These are phyloP conservation scores for Coelastrella sp. DNA, from an alignment of 139 green algal species.

Conservation along the genomic window DNA sequence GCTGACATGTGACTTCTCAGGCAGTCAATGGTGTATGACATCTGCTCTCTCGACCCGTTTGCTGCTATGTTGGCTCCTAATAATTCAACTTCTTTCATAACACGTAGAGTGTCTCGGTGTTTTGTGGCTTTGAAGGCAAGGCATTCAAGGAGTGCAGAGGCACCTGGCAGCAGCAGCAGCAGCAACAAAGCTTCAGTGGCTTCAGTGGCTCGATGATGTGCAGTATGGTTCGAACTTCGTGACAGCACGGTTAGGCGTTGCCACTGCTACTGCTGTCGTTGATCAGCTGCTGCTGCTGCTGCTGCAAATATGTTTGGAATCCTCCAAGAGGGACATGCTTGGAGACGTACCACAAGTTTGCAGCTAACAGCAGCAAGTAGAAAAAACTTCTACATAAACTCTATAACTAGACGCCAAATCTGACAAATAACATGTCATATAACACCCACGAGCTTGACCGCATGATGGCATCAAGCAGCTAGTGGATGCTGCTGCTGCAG, in stretches of 20 bases:
- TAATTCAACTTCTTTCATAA: slow-evolving; percentile 77
- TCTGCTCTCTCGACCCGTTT: slow-evolving; percentile 84
- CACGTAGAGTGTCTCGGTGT: slow-evolving; percentile 62
- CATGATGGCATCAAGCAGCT: too few species aligned
- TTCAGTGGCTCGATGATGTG: background rate
- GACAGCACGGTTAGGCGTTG: background rate
- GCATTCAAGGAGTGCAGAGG: slow-evolving; percentile 92
- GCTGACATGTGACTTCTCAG: slow-evolving; percentile 82
- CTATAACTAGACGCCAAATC: too few species aligned
- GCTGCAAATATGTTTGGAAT: background rate
- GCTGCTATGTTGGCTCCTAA: slow-evolving; percentile 90
- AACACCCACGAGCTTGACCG: too few species aligned
- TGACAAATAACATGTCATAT: too few species aligned
- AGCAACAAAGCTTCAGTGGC: background rate
- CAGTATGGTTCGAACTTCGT: too few species aligned
- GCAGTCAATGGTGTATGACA: slow-evolving; percentile 94
- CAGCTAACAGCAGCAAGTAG: too few species aligned
- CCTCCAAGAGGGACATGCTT: background rate
- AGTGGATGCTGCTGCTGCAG: background rate
- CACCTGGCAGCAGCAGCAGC: slow-evolving; percentile 32
- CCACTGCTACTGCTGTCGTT: background rate
- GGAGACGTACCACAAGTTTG: too few species aligned
- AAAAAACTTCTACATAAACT: too few species aligned
- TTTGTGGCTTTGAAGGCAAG: slow-evolving; percentile 93
- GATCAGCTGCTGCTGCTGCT: background rate